Conservation (phyloP, 2,329 filamentous ascomycete genomes). For the Pseudogymnoascus sp. region DNA sequence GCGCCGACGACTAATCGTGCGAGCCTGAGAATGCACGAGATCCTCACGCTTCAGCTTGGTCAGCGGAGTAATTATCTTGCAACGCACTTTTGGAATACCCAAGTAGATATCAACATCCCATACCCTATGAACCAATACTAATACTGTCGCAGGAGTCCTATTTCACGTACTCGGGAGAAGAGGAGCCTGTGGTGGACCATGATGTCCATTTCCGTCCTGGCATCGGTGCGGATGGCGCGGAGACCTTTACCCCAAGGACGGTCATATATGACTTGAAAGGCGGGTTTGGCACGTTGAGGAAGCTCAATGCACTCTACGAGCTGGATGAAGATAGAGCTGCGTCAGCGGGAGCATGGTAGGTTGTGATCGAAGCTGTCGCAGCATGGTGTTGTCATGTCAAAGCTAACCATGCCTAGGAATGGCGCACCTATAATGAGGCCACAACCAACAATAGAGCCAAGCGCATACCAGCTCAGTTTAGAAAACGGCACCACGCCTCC, state of each 20-base stretch:
- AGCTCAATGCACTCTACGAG: slow-evolving; percentile 78
- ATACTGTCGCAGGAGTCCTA: slow-evolving; percentile 72
- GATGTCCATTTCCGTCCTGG: slow-evolving; percentile 85
- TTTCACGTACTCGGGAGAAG: slow-evolving; percentile 72
- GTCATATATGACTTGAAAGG: slow-evolving; percentile 94
- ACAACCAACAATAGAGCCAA: slow-evolving; percentile 59
- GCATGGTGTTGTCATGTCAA: slow-evolving; percentile 11
- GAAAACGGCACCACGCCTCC: slow-evolving; percentile 62
- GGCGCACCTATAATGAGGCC: slow-evolving; percentile 62
- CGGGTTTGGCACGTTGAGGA: slow-evolving; percentile 79
- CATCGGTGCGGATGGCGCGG: slow-evolving; percentile 70
- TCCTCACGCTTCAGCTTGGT: slow-evolving; percentile 88
- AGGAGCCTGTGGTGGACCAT: slow-evolving; percentile 66
- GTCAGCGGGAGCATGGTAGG: slow-evolving; percentile 34
- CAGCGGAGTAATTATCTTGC: slow-evolving; percentile 88
- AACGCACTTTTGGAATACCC: slow-evolving; percentile 96
- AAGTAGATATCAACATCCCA: slow-evolving; percentile 43
- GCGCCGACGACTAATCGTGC: background rate
- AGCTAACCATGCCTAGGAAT: slow-evolving; percentile 42
- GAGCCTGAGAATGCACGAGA: slow-evolving; percentile 68
- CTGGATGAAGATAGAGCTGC: slow-evolving; percentile 27
- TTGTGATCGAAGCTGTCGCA: background rate
- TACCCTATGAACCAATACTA: slow-evolving; percentile 9
- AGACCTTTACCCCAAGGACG: slow-evolving; percentile 87
- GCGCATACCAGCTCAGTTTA: slow-evolving; percentile 71